These are phyloP conservation scores for Saccharomycopsis oosterbeekiorum DNA, from an alignment of 805 yeast genomes.

Conservation along the genomic window DNA sequence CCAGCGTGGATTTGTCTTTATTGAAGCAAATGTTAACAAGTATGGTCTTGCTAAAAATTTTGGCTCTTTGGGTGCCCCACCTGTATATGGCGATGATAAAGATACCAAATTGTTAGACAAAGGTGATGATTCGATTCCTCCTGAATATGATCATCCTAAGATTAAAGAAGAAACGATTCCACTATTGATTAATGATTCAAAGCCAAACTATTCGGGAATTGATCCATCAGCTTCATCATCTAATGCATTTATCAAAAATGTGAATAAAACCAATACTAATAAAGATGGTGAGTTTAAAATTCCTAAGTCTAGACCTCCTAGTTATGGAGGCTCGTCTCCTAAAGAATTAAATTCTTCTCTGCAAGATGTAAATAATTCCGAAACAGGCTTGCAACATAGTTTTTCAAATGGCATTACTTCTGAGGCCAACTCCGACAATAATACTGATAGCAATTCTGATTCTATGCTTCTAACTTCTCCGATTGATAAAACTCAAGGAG, in stretches of 20 bases:
- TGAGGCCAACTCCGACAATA: neutral
- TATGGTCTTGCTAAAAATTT: constrained; percentile 70
- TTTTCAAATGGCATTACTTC: neutral
- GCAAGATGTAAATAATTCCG: neutral
- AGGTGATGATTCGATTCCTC: constrained; percentile 37
- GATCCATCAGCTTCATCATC: neutral
- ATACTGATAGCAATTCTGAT: neutral
- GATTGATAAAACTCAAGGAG: neutral
- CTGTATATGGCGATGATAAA: constrained; percentile 26
- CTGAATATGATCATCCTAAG: constrained; percentile 25
- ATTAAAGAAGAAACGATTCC: constrained; percentile 1
- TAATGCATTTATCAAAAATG: neutral
- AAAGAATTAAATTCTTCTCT: neutral
- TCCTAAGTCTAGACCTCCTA: constrained; percentile 5
- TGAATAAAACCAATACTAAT: neutral
- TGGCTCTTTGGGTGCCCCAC: constrained; percentile 28
- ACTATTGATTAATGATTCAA: neutral
- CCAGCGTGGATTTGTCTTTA: constrained; percentile 68
- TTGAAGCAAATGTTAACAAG: constrained; percentile 75
- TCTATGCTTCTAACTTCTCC: neutral
- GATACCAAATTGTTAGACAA: constrained; percentile 23
- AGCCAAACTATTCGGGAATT: neutral
- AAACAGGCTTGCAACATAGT: neutral
- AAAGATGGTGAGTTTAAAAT: neutral
- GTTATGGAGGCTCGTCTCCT: neutral